Evolutionary conservation across 495 filamentous ascomycete species (phyloP), one percentile per base, ranked within the genome.

Genomic region (Hypomontagnella submonticulosa): DNA sequence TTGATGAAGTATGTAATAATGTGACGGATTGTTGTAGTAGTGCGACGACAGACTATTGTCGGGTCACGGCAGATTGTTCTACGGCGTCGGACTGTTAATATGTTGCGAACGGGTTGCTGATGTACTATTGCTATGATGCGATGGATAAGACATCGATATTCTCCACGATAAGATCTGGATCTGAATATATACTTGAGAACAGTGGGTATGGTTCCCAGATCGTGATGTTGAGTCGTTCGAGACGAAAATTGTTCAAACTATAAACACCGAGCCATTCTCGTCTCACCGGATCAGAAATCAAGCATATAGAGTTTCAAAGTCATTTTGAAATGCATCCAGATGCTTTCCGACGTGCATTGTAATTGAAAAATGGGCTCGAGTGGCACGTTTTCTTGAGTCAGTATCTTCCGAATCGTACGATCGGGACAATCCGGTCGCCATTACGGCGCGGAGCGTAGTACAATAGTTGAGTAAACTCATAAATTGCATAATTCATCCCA

Each of bases 251-350:
- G 60, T 55, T 46, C 43, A 64, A 69, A 50, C 54, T 60, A 56
- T 34, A 27, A 37, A 43, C 42, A 64, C 66, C 66, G 60, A 59
- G 60, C 66, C 59, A 69, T 64, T 53, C 60, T 69, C 66, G 66
- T 61, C 50, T 69, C 60, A 63, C 54, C 38, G 23, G 43, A 53
- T 6, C 23, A 27, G 6, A 27, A 27, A 27, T 6, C 44, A 61
- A 69, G 50, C 18, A 40, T 23, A 43, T 36, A 57, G 11, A 37
- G 50, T 63, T 64, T 69, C 50, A 60, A 23, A 63, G 59, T 44
- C 42, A 68, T 50, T 46, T 41, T 19, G 30, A 46, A 62, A 30
- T 63, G 54, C 55, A 53, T 19, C 46, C 54, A 32, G 36, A 59
- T 63, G 66, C 54, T 50, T 56, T 44, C 32, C 30, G 18, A 15